A percentile compares a stretch with the other conserved stretches of the same genome.
Evolutionary conservation across 176 grass and related monocot species (phyloP).

Genomic region (Melocanna baccifera): DNA sequence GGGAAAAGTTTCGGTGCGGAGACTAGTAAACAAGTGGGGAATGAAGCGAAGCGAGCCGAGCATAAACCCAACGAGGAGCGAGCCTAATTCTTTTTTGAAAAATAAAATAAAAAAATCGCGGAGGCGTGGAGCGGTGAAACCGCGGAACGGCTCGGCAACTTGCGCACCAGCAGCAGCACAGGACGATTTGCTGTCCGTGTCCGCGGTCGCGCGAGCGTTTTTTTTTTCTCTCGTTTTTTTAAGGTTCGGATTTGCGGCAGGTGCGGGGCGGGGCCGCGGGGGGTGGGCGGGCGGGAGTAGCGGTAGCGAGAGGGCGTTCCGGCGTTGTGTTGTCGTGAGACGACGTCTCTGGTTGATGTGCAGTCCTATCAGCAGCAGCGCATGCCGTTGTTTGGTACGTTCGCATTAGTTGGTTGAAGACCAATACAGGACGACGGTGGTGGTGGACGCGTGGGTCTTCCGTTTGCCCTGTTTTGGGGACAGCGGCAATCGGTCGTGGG

Average conservation of each 20-base stretch:
- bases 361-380: background rate
- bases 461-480: constrained; percentile 4
- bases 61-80: background rate
- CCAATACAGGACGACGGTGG: background rate
- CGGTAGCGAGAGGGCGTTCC: background rate
- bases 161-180: constrained; percentile 18
- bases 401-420: constrained; percentile 23
- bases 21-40: constrained; percentile 16
- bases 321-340: too few species aligned
- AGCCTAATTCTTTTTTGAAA: background rate
- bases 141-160: background rate
- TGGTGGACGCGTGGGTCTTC: constrained; percentile 28
- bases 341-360: background rate
- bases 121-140: background rate
- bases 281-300: background rate
- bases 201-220: constrained; percentile 1
- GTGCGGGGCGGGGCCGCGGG: background rate
- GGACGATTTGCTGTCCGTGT: constrained; percentile 13
- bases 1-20: constrained; percentile 36
- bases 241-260: background rate
- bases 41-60: background rate
- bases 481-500: constrained; percentile 15
- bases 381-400: background rate
- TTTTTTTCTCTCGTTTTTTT: background rate
- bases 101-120: background rate